Conservation (phyloP, 192 early-diverging fungal genomes). For the Gigaspora rosea region DNA sequence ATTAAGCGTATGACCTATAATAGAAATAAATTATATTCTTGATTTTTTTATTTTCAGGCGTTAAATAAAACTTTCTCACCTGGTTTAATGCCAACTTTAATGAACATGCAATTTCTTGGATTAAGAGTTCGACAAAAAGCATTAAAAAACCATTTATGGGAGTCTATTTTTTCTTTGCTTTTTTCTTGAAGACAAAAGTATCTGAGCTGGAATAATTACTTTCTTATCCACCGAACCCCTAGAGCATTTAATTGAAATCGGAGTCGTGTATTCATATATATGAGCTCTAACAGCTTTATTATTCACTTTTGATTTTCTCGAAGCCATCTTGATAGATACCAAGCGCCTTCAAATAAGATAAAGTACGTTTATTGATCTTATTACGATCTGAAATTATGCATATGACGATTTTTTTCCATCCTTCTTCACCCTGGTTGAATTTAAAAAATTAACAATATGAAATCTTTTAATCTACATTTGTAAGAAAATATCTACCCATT, state of each 20-base stretch:
- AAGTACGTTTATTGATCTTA: slow-evolving; percentile 65
- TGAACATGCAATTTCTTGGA: slow-evolving; percentile 61
- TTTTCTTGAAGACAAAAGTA: slow-evolving; percentile 86
- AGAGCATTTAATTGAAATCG: slow-evolving; percentile 69
- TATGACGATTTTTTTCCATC: slow-evolving; percentile 84
- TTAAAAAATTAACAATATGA: too few species aligned
- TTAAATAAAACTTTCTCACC: slow-evolving; percentile 19
- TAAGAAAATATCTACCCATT: slow-evolving; percentile 46
- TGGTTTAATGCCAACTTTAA: slow-evolving; percentile 68
- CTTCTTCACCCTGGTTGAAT: slow-evolving; percentile 45
- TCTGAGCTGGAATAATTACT: slow-evolving; percentile 72
- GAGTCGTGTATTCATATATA: slow-evolving; percentile 76
- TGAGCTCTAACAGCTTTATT: slow-evolving; percentile 70
- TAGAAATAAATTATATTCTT: too few species aligned
- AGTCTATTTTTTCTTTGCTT: slow-evolving; percentile 74
- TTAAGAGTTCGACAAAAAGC: slow-evolving; percentile 60
- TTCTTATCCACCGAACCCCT: slow-evolving; percentile 56
- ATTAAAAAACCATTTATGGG: slow-evolving; percentile 74
- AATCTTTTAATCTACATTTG: too few species aligned
- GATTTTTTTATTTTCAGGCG: too few species aligned
- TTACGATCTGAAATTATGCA: slow-evolving; percentile 78
- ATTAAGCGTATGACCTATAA: too few species aligned
- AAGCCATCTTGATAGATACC: slow-evolving; percentile 83
- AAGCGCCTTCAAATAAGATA: slow-evolving; percentile 75
- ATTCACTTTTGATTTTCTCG: slow-evolving; percentile 63